Conservation (phyloP, 2,329 filamentous ascomycete species). For the Xylaria sp. region DNA sequence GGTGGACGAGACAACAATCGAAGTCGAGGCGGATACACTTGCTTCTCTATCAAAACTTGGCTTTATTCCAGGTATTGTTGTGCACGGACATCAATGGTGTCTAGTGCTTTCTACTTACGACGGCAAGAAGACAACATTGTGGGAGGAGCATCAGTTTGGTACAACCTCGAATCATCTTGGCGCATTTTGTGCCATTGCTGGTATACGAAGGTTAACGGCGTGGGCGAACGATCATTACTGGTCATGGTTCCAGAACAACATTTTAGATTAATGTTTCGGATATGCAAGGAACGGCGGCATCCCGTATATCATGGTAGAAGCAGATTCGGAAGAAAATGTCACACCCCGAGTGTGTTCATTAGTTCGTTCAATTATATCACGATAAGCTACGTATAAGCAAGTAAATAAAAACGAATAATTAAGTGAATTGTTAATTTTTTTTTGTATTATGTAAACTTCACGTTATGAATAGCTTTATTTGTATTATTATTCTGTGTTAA, state of each 20-base stretch:
- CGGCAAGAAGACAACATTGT: conserved; percentile 21
- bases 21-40: conserved; percentile 10
- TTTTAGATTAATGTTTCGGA: conserved; percentile 16
- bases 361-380: too few relatives aligned
- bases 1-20: not conserved
- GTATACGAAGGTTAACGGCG: conserved; percentile 10
- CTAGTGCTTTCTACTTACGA: conserved; percentile 25
- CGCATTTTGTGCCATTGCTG: conserved; percentile 8
- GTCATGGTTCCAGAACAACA: conserved; percentile 17
- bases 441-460: too few relatives aligned
- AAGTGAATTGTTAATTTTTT: too few relatives aligned
- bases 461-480: too few relatives aligned
- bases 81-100: conserved; percentile 12
- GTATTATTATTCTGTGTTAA: too few relatives aligned
- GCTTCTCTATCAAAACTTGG: conserved; percentile 13
- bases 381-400: too few relatives aligned
- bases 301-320: too few relatives aligned
- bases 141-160: conserved; percentile 7
- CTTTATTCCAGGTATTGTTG: conserved; percentile 22
- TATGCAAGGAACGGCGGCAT: not conserved
- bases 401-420: too few relatives aligned
- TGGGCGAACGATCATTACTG: conserved; percentile 15
- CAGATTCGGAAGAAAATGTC: too few relatives aligned
- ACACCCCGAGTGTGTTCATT: too few relatives aligned
- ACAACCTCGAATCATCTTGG: conserved; percentile 4